Evolutionary conservation across 2,329 filamentous ascomycete species (phyloP).

Genomic region (Hymenoscyphus linearis): DNA sequence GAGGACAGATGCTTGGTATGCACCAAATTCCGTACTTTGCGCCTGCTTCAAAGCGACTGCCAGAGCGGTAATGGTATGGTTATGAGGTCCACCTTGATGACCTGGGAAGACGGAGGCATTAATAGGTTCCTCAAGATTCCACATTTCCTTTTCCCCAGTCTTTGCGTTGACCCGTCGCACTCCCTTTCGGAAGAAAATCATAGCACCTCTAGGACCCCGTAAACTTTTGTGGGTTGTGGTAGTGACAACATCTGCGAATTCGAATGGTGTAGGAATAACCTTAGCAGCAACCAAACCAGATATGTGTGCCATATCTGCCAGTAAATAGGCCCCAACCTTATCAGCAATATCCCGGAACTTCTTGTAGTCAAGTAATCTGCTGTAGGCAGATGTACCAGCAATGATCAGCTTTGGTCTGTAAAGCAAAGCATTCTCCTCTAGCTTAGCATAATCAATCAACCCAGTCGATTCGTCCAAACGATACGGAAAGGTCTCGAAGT

Average conservation of each 20-base stretch:
- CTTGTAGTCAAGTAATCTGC: slow-evolving; percentile 90
- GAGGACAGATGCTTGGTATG: slow-evolving; percentile 87
- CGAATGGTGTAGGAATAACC: slow-evolving; percentile 85
- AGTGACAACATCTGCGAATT: slow-evolving; percentile 87
- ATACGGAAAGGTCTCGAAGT: slow-evolving; percentile 98
- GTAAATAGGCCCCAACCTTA: slow-evolving; percentile 85
- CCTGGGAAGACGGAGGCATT: slow-evolving; percentile 97
- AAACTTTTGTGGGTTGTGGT: slow-evolving; percentile 98
- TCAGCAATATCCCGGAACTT: slow-evolving; percentile 87
- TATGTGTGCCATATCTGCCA: slow-evolving; percentile 97
- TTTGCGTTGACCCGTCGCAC: slow-evolving; percentile 78
- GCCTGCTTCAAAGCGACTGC: slow-evolving; percentile 94
- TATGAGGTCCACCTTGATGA: slow-evolving; percentile 96
- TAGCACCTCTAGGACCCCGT: slow-evolving; percentile 86
- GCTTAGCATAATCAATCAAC: slow-evolving; percentile 87
- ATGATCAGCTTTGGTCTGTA: slow-evolving; percentile 96
- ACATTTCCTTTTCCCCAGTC: slow-evolving; percentile 78
- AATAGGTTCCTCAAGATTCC: slow-evolving; percentile 89
- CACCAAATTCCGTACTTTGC: slow-evolving; percentile 80
- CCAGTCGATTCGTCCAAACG: slow-evolving; percentile 85
- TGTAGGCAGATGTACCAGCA: slow-evolving; percentile 92
- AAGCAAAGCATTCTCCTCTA: slow-evolving; percentile 79
- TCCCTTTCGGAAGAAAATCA: slow-evolving; percentile 98
- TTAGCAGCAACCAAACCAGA: slow-evolving; percentile 90
- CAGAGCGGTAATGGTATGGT: slow-evolving; percentile 96